These are phyloP conservation scores for Comarum palustre DNA, from an alignment of 306 rosid species.

Conservation along the genomic window DNA sequence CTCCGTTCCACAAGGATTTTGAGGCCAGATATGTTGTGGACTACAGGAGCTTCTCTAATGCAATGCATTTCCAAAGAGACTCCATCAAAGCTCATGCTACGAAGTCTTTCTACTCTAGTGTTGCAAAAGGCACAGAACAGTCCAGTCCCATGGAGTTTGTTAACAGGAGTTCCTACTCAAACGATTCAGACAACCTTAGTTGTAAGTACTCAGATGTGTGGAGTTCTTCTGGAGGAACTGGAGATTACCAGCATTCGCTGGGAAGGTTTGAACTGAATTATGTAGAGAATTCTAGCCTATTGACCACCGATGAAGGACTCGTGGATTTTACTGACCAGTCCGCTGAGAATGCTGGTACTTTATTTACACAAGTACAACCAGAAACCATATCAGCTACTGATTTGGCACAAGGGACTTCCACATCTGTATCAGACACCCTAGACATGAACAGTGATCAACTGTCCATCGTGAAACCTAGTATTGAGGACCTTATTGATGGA, in stretches of 20 bases:
- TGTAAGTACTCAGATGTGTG: conserved; percentile 29
- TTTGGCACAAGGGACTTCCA: conserved; percentile 31
- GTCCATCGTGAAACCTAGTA: conserved; percentile 44
- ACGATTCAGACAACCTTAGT: conserved; percentile 28
- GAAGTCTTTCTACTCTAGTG: conserved; percentile 33
- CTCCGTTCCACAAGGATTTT: conserved; percentile 55
- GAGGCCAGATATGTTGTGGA: conserved; percentile 43
- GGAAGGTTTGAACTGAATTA: conserved; percentile 41
- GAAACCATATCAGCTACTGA: conserved; percentile 40
- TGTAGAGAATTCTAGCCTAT: conserved; percentile 34
- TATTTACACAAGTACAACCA: conserved; percentile 34
- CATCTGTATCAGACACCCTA: conserved; percentile 31
- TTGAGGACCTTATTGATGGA: conserved; percentile 40
- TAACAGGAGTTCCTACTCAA: conserved; percentile 24
- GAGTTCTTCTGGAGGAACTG: conserved; percentile 33
- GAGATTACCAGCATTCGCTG: conserved; percentile 15
- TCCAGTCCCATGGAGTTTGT: conserved; percentile 25
- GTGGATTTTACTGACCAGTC: conserved; percentile 35
- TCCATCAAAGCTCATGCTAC: conserved; percentile 41
- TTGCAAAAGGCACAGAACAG: conserved; percentile 30
- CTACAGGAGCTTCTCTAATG: conserved; percentile 42
- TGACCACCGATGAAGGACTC: conserved; percentile 38
- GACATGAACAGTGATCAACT: conserved; percentile 36
- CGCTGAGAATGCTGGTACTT: conserved; percentile 33
- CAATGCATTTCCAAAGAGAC: conserved; percentile 43